Evolutionary conservation across 208 protist genomes (phyloP).

Genomic region (Trypanosoma scelopori): DNA sequence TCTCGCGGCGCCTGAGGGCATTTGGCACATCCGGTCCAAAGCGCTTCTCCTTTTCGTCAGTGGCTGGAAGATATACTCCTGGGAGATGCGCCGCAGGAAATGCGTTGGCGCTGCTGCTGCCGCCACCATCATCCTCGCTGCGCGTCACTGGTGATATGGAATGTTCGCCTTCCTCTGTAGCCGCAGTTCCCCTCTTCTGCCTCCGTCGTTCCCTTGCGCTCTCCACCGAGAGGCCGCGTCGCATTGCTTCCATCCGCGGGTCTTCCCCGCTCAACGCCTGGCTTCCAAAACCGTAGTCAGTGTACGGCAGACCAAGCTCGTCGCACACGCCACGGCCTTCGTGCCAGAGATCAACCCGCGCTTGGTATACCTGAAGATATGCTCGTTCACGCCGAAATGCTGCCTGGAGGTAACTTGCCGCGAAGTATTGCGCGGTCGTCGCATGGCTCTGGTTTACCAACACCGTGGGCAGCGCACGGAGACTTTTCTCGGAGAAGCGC

Average conservation of each 20-base stretch:
- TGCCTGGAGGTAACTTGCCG: constrained; percentile 79
- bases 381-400: constrained; percentile 79
- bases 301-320: constrained; percentile 53
- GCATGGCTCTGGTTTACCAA: constrained; percentile 19
- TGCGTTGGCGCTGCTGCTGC: not conserved
- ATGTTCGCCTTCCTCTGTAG: constrained; percentile 11
- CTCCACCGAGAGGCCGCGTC: constrained; percentile 50
- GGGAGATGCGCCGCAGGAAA: constrained; percentile 41
- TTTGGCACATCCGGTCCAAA: constrained; percentile 81
- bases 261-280: constrained; percentile 49
- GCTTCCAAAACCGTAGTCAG: constrained; percentile 63
- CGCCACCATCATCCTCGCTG: not conserved
- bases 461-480: constrained; percentile 39
- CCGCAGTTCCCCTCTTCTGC: not conserved
- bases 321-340: constrained; percentile 61
- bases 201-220: not conserved
- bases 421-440: constrained; percentile 81
- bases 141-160: not conserved
- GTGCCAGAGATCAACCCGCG: constrained; percentile 57
- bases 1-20: constrained; percentile 76
- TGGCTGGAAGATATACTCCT: constrained; percentile 73
- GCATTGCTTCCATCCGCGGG: constrained; percentile 48
- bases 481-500: constrained; percentile 68
- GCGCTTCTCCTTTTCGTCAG: constrained; percentile 49
- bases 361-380: constrained; percentile 48